A percentile compares a stretch with the other conserved stretches of the same genome.
Evolutionary conservation across 139 green algal species (phyloP).

Genomic region (Chlorella vulgaris): DNA sequence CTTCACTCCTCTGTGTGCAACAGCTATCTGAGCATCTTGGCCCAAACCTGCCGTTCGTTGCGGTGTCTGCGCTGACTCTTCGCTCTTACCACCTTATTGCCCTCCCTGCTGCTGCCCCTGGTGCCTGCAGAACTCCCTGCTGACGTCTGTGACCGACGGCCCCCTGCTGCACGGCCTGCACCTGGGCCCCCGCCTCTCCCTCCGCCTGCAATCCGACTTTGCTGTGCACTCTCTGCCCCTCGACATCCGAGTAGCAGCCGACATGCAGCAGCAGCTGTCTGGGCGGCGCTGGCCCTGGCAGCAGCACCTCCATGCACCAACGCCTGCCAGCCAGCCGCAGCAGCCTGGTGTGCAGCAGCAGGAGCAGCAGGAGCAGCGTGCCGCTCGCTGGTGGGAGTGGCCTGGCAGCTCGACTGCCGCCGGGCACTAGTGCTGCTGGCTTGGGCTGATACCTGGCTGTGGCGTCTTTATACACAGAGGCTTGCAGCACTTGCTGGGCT

Average conservation of each 20-base stretch:
- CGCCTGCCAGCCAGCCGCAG: too few relatives aligned
- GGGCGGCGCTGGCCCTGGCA: constrained; percentile 14
- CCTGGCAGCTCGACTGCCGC: neutral
- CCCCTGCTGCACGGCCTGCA: constrained; percentile 15
- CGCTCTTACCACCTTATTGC: neutral
- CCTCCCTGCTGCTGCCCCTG: neutral
- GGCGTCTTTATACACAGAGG: too few relatives aligned
- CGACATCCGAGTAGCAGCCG: constrained; percentile 12
- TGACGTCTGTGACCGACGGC: constrained; percentile 6
- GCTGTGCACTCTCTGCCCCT: constrained; percentile 20
- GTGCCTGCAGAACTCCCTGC: constrained; percentile 3
- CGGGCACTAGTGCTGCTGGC: neutral
- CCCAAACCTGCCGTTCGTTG: too few relatives aligned
- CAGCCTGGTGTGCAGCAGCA: neutral
- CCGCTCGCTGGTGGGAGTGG: neutral
- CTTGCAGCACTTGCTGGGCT: too few relatives aligned
- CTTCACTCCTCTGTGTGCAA: neutral
- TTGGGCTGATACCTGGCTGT: too few relatives aligned
- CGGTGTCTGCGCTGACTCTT: neutral
- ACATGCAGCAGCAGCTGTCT: neutral
- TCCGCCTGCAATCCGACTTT: constrained; percentile 31
- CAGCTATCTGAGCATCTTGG: too few relatives aligned
- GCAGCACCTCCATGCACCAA: neutral
- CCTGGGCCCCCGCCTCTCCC: constrained; percentile 13
- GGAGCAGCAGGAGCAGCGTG: neutral